A percentile compares a stretch with the other conserved stretches of the same genome.
Conservation (phyloP, 139 green algal species). For the Eudorina sp. region DNA sequence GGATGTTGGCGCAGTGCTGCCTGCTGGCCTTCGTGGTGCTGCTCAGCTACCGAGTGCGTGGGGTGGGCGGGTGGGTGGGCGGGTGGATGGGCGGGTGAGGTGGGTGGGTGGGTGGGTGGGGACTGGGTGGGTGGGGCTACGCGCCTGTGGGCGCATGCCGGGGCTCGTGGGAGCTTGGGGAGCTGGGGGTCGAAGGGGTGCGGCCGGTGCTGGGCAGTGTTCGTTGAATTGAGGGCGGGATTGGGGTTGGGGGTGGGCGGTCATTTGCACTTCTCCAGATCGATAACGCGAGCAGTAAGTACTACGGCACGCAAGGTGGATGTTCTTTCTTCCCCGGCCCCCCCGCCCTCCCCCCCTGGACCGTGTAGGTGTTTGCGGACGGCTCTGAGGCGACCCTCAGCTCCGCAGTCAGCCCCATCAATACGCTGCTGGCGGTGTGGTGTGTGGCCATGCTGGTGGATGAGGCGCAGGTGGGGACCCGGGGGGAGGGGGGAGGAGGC, state of each 20-base stretch:
- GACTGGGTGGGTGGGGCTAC: too few relatives aligned
- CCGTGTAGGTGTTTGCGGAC: conserved; percentile 10
- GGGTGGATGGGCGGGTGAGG: too few relatives aligned
- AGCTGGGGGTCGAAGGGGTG: not conserved
- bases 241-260: not conserved
- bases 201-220: not conserved
- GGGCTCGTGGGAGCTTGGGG: too few relatives aligned
- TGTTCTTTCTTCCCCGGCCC: not conserved
- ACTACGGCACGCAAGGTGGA: not conserved
- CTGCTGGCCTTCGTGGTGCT: conserved; percentile 11
- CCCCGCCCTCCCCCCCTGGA: not conserved
- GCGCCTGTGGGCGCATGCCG: too few relatives aligned
- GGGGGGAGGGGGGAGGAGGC: too few relatives aligned
- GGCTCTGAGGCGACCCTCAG: not conserved
- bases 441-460: conserved; percentile 14
- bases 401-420: not conserved
- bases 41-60: conserved; percentile 5
- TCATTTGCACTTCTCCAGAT: not conserved
- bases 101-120: too few relatives aligned
- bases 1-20: conserved; percentile 12
- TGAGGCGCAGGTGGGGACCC: conserved; percentile 7
- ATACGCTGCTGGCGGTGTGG: conserved; percentile 19
- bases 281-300: not conserved
- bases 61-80: too few relatives aligned
- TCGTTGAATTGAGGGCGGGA: not conserved